Conservation (phyloP, 768 basidiomycete genomes). For the Hygrophorus russula region DNA sequence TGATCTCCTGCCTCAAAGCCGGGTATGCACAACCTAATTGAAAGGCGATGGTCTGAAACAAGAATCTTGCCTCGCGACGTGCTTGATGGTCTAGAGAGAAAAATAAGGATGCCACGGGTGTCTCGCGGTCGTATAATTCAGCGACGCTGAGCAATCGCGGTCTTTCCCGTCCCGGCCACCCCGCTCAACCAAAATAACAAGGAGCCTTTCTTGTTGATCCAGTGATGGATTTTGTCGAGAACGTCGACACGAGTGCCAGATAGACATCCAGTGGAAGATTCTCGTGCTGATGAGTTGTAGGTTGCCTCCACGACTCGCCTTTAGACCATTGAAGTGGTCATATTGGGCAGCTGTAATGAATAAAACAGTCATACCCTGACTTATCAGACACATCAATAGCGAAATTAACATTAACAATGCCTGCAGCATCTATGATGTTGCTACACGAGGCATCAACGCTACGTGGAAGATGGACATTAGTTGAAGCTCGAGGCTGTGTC, state of each 20-base stretch:
- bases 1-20: neutral
- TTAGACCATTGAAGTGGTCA: conserved; percentile 10
- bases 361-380: too few relatives aligned
- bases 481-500: too few relatives aligned
- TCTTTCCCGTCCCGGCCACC: conserved; percentile 1
- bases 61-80: neutral
- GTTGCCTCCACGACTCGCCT: neutral
- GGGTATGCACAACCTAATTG: neutral
- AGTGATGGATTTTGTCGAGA: neutral
- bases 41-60: conserved; percentile 4
- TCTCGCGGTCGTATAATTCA: neutral
- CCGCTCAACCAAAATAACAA: conserved; percentile 2
- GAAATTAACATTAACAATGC: too few relatives aligned
- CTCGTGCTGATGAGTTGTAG: conserved; percentile 1
- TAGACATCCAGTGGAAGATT: neutral
- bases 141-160: conserved; percentile 3
- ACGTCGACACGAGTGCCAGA: neutral
- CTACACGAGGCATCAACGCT: too few relatives aligned
- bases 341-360: too few relatives aligned
- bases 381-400: too few relatives aligned
- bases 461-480: too few relatives aligned
- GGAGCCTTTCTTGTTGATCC: neutral
- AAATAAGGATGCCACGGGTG: conserved; percentile 1
- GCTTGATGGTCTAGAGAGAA: neutral
- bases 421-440: too few relatives aligned